Evolutionary conservation across 2,329 filamentous ascomycete species (phyloP).

Genomic region (Ophiostoma tasmaniense): DNA sequence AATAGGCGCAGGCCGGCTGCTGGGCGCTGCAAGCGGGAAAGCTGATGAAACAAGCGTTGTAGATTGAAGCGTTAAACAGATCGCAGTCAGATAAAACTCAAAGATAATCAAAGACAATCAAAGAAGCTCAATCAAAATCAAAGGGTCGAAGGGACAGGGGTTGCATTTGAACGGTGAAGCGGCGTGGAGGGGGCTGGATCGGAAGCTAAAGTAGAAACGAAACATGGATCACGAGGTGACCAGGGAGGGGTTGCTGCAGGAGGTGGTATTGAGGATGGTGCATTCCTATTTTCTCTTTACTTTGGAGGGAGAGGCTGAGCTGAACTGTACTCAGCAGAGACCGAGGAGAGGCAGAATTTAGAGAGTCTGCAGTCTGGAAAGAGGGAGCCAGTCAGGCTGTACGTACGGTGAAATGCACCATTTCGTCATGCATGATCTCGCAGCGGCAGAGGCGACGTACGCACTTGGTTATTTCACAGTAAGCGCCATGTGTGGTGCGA

Average conservation of each 20-base stretch:
- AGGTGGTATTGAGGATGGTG: not conserved
- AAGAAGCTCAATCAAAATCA: not conserved
- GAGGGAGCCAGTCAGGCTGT: not conserved
- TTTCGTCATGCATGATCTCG: conserved; percentile 1
- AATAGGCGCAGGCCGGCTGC: not conserved
- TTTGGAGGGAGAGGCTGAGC: not conserved
- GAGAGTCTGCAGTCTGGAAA: not conserved
- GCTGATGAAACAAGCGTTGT: not conserved
- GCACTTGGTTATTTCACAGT: not conserved
- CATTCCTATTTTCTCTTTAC: no score
- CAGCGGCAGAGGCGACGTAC: not conserved
- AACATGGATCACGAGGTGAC: not conserved
- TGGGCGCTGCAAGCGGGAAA: not conserved
- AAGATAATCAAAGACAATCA: not conserved
- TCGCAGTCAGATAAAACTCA: not conserved
- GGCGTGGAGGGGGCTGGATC: not conserved
- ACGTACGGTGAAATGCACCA: not conserved
- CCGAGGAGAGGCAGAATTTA: not conserved
- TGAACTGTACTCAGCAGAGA: not conserved
- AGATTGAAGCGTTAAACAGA: not conserved
- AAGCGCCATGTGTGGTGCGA: not conserved
- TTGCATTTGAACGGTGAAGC: not conserved
- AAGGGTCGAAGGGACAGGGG: not conserved
- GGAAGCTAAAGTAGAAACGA: not conserved
- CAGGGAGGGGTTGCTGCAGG: not conserved